These are phyloP conservation scores for Aspergillus piperis DNA, from an alignment of 2,329 filamentous ascomycete genomes.

Conservation along the genomic window DNA sequence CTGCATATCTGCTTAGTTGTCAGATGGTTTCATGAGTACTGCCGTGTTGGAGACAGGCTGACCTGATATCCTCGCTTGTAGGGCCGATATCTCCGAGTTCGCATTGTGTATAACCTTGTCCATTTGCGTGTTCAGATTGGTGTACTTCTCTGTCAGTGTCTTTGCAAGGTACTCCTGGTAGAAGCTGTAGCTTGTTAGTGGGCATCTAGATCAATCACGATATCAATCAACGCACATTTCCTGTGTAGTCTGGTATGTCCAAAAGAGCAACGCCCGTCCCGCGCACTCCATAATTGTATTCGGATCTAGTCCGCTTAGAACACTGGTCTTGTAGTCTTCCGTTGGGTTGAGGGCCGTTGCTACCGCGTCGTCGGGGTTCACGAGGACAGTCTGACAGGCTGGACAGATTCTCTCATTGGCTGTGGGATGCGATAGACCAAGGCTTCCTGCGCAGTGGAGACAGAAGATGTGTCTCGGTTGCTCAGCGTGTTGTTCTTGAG, in stretches of 20 bases:
- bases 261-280: constrained; percentile 75
- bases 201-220: neutral
- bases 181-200: constrained; percentile 50
- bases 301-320: constrained; percentile 80
- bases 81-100: constrained; percentile 67
- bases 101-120: constrained; percentile 75
- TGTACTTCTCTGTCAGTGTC: constrained; percentile 71
- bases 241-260: constrained; percentile 81
- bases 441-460: constrained; percentile 66
- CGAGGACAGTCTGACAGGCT: constrained; percentile 69
- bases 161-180: constrained; percentile 78
- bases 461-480: constrained; percentile 78
- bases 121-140: constrained; percentile 63
- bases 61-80: constrained; percentile 68
- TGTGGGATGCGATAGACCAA: constrained; percentile 61
- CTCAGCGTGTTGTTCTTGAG: constrained; percentile 13
- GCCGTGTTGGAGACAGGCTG: constrained; percentile 23
- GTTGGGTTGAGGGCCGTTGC: constrained; percentile 71
- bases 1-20: constrained; percentile 52
- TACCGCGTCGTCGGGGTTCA: constrained; percentile 73
- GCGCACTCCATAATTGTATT: constrained; percentile 84
- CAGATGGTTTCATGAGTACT: neutral
- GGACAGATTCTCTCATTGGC: constrained; percentile 66
- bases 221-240: constrained; percentile 65
- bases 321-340: constrained; percentile 87